Percentiles rank a stretch among this genome's conserved stretches.
phyloP scores from a whole-genome alignment of 768 basidiomycete species.

The Phallus indusiatus region DNA sequence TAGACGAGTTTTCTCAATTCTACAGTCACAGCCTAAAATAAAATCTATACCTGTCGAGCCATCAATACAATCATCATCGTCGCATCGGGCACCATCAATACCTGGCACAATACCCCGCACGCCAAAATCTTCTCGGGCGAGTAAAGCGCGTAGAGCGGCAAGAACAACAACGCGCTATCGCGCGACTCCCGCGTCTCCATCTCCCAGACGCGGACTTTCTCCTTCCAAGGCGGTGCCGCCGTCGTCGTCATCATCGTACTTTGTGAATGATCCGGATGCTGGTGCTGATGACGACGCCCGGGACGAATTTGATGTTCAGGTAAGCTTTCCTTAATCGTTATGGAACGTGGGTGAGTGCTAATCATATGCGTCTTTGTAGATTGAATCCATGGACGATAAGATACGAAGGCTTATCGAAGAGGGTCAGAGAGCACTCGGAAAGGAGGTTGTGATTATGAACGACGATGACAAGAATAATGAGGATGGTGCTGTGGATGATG shows the following conservation, averaged over 20 bases:
- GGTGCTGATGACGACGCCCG: constrained; percentile 24
- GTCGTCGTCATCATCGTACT: neutral
- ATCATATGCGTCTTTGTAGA: constrained; percentile 1
- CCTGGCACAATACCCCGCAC: constrained; percentile 19
- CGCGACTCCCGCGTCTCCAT: constrained; percentile 14
- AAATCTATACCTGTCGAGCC: neutral
- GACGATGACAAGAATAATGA: constrained; percentile 60
- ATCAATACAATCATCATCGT: constrained; percentile 21
- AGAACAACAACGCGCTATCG: constrained; percentile 8
- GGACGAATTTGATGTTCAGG: constrained; percentile 39
- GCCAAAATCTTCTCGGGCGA: constrained; percentile 21
- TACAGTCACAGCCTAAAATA: constrained; percentile 25
- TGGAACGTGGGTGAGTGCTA: constrained; percentile 1
- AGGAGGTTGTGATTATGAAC: constrained; percentile 73
- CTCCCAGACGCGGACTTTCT: constrained; percentile 15
- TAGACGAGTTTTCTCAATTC: constrained; percentile 10
- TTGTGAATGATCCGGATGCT: constrained; percentile 12
- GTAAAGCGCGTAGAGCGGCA: neutral
- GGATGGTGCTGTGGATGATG: constrained; percentile 53
- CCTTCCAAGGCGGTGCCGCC: constrained; percentile 14
- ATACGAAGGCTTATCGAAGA: constrained; percentile 65
- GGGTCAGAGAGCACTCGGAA: constrained; percentile 64
- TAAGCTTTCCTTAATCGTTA: constrained; percentile 15
- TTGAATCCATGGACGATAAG: constrained; percentile 50
- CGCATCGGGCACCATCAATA: constrained; percentile 17